Evolutionary conservation across 2,329 filamentous ascomycete genomes (phyloP).

Genomic region (Calonectria fujianensis): DNA sequence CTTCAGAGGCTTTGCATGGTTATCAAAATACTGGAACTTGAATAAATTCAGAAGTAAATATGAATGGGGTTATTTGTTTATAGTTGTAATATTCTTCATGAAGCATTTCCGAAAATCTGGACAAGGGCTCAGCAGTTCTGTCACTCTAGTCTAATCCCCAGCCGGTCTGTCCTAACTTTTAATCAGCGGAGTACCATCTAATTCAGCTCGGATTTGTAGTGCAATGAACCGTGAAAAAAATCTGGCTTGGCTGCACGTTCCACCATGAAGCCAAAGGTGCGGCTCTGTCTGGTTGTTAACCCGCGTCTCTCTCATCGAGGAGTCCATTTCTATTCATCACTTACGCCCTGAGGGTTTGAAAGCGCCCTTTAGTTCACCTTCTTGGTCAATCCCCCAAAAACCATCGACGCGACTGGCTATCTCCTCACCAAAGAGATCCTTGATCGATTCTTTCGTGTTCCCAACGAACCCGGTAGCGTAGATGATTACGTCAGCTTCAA

Average conservation of each 20-base stretch:
- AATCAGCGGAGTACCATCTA: not conserved
- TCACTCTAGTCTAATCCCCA: too few relatives aligned
- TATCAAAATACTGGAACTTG: too few relatives aligned
- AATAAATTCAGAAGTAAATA: too few relatives aligned
- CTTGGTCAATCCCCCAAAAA: not conserved
- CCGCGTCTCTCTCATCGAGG: not conserved
- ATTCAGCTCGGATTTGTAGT: not conserved
- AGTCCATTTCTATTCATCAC: not conserved
- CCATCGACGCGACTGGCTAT: not conserved
- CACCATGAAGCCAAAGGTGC: not conserved
- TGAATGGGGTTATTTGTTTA: too few relatives aligned
- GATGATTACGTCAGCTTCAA: not conserved
- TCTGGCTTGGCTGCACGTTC: not conserved
- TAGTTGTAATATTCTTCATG: too few relatives aligned
- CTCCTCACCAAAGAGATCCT: not conserved
- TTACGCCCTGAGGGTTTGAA: not conserved
- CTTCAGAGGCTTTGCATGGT: too few relatives aligned
- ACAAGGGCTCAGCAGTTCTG: too few relatives aligned
- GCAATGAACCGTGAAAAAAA: constrained; percentile 5
- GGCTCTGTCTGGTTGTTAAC: not conserved
- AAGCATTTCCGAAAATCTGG: too few relatives aligned
- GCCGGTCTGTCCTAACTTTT: too few relatives aligned
- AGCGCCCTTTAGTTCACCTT: not conserved
- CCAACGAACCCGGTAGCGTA: not conserved
- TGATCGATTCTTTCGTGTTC: not conserved